Conservation (phyloP, 2,329 filamentous ascomycete genomes). For the Dryadomyces quercus-mongolicae region DNA sequence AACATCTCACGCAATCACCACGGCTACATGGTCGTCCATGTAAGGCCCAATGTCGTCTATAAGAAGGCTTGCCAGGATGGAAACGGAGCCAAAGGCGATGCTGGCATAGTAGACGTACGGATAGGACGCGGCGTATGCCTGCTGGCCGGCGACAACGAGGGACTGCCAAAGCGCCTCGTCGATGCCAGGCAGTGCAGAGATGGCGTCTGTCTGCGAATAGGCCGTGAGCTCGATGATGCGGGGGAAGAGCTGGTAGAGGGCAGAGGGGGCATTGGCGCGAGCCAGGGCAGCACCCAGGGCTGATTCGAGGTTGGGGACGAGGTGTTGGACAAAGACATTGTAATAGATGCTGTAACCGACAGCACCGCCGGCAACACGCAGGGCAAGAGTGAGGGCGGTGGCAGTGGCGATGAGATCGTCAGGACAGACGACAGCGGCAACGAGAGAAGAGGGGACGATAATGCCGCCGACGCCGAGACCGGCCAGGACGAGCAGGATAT, state of each 20-base stretch:
- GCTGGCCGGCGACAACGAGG: slow-evolving; percentile 37
- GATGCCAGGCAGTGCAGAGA: slow-evolving; percentile 38
- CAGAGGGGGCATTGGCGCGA: background rate
- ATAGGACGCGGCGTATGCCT: slow-evolving; percentile 46
- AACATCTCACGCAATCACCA: slow-evolving; percentile 23
- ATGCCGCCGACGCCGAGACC: slow-evolving; percentile 56
- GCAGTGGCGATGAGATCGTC: slow-evolving; percentile 60
- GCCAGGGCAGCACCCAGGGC: slow-evolving; percentile 37
- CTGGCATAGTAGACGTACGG: slow-evolving; percentile 49
- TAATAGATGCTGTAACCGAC: slow-evolving; percentile 51
- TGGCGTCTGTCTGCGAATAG: slow-evolving; percentile 34
- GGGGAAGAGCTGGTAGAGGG: slow-evolving; percentile 1
- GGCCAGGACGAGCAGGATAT: slow-evolving; percentile 46
- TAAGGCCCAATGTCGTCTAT: slow-evolving; percentile 45
- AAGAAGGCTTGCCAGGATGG: slow-evolving; percentile 44
- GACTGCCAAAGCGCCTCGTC: slow-evolving; percentile 25
- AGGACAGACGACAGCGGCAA: slow-evolving; percentile 57
- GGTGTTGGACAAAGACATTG: slow-evolving; percentile 38
- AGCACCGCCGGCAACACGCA: slow-evolving; percentile 55
- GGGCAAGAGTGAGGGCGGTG: slow-evolving; percentile 54
- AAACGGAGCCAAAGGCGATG: slow-evolving; percentile 44
- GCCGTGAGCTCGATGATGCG: slow-evolving; percentile 41
- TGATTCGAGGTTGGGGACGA: slow-evolving; percentile 28
- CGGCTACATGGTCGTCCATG: slow-evolving; percentile 46
- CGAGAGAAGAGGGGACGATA: slow-evolving; percentile 54